Evolutionary conservation across 208 protist species (phyloP), one percentile per base, ranked within the genome.

Genomic region (Dictyostelium gargantuum): DNA sequence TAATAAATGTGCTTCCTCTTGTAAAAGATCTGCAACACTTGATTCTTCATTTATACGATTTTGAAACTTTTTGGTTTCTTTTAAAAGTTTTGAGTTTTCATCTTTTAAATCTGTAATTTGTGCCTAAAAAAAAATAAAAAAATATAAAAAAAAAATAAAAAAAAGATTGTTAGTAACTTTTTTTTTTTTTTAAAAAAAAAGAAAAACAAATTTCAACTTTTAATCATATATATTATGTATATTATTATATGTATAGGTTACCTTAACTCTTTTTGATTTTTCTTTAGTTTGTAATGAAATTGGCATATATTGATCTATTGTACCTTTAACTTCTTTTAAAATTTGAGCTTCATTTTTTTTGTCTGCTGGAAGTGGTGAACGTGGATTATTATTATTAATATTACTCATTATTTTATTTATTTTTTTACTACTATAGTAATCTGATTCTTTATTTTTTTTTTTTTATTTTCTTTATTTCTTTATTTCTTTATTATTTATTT

Each of bases 41-140:
- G 68, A 63, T 40, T 89, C 82, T 29, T 89, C 82, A 68, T 63
- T 40, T 13, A 89, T 70, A 38, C 29, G 54, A 68, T 89, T 89
- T 38, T 48, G 54, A 38, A 63, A 61, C 29, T 79, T 79, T 44
- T 77, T 66, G 1, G 70, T 66, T 44, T 79, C 82, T 52, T 56
- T 52, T 63, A 73, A 38, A 21, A 89, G 35, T 42, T 46, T 66
- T 8, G 40, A 52, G 38, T 89, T 89, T 42, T 89, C 66, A 23
- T 56, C 48, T 40, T 89, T 66, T 79, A 89, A 61, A 56, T 80
- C 74, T 80, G 52, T 52, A n/a, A 80, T 32, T 80, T 80, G 74
- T n/a, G 35, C 72, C 35, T 48, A 9, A 38, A 72, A 32, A 32
- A 35, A 40, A 11, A 29, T 10, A 58, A 26, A 58, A 26, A 26